A percentile compares a stretch with the other conserved stretches of the same genome.
These are phyloP conservation scores for Epichloe coenophiala DNA, from an alignment of 2,329 filamentous ascomycete genomes.

Conservation along the genomic window DNA sequence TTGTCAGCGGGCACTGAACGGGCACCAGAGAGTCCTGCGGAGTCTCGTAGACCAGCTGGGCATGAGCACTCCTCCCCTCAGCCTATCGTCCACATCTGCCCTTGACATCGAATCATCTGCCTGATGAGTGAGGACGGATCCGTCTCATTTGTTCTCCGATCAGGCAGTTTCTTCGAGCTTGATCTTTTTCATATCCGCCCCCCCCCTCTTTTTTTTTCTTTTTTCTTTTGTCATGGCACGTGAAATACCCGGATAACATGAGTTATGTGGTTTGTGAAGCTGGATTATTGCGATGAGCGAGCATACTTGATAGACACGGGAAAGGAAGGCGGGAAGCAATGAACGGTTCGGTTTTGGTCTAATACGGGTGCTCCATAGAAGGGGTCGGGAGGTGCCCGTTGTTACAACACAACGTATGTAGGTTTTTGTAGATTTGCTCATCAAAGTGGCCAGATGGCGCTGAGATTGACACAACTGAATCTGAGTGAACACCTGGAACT, in stretches of 20 bases:
- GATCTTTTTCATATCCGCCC: background rate
- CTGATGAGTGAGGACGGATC: background rate
- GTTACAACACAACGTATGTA: background rate
- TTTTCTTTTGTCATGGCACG: no score
- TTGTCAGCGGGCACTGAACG: constrained; percentile 30
- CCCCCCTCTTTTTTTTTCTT: no score
- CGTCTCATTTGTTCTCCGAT: no score
- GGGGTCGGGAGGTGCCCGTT: background rate
- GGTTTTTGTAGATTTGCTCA: no score
- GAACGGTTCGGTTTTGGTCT: background rate
- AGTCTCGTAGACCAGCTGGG: constrained; percentile 22
- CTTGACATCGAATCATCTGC: constrained; percentile 5
- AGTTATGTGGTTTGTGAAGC: background rate
- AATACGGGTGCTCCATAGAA: background rate
- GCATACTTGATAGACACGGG: background rate
- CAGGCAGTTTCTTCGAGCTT: background rate
- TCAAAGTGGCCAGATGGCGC: no score
- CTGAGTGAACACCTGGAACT: no score
- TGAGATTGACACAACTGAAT: no score
- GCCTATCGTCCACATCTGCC: constrained; percentile 9
- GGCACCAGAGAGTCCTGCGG: constrained; percentile 29
- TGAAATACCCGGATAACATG: background rate
- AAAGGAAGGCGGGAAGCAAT: background rate
- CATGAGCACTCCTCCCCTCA: constrained; percentile 9
- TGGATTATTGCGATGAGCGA: background rate